Base-by-base conservation (phyloP, 441 rosid species). In the Gossypium gossypioides region DNA sequence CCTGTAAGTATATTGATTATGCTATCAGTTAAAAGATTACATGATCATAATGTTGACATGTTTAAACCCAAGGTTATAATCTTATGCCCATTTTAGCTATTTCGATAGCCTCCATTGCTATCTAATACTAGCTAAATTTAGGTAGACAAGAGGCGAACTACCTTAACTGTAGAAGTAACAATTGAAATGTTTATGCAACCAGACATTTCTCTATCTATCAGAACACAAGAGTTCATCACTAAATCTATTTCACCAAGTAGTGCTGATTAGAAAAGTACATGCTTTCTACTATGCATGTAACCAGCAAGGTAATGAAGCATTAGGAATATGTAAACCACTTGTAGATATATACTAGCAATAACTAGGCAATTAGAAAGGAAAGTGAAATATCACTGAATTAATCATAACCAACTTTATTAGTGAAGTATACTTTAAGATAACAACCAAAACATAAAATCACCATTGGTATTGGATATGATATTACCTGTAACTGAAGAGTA, bases 401-500 rank as follows among this genome's bases (percentile, higher is more conserved):
- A 37, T 9, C 68, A 62, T 10, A 15, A 34, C 1, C n/a, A 37
- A 15, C 32, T 3, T 27, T 27, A 27, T 27, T 27, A 27, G 1
- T 27, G 32, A 4, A 27, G 32, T 27, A 27, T 27, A 27, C 32
- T 27, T 27, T 27, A 27, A 27, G 32, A 4, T 27, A 27, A 27
- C 32, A 21, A 24, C 22, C 56, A n/a, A 72, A 72, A 68, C 10
- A 24, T 1, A 51, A 22, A 65, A 29, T 71, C 60, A 2, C n/a
- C 42, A 73, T 9, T 24, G 57, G 24, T 80, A 51, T 12, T 1
- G 2, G 16, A 32, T 37, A 25, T 55, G 13, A 59, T 22, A 44
- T 65, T 82, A 91, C 98, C 97, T 93, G 98, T 65, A 91, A 78
- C 83, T 93, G 97, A 60, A 93, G 95, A 10, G 96, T 93, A 73